Evolutionary conservation across 2,329 filamentous ascomycete species (phyloP).

Genomic region (Aspergillus sp.): DNA sequence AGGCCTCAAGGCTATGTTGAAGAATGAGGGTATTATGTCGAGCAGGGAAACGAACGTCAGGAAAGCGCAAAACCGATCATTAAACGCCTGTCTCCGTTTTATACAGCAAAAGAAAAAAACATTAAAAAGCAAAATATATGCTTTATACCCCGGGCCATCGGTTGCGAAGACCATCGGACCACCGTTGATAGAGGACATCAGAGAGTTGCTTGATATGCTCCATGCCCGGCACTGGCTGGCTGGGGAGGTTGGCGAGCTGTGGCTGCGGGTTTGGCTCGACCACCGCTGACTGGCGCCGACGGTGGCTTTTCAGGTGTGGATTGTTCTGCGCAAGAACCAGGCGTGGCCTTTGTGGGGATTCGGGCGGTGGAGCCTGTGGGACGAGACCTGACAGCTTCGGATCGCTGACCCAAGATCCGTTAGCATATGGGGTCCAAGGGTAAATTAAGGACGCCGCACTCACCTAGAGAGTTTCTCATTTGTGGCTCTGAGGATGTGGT

Average conservation of each 20-base stretch:
- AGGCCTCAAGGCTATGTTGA: background rate
- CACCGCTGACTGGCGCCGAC: constrained; percentile 58
- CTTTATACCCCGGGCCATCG: constrained; percentile 57
- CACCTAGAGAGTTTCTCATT: constrained; percentile 66
- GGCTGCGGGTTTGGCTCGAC: constrained; percentile 39
- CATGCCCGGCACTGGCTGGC: constrained; percentile 69
- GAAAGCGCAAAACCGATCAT: constrained; percentile 19
- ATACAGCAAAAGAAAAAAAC: constrained; percentile 31
- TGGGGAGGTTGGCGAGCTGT: constrained; percentile 52
- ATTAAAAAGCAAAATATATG: constrained; percentile 7
- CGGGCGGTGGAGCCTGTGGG: constrained; percentile 35
- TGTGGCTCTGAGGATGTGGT: constrained; percentile 76
- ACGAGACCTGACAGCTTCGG: constrained; percentile 41
- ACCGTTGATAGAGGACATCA: constrained; percentile 86
- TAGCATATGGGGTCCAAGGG: constrained; percentile 1
- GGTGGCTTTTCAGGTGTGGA: constrained; percentile 78
- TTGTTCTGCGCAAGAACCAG: constrained; percentile 78
- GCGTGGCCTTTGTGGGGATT: constrained; percentile 57
- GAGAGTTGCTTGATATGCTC: constrained; percentile 88
- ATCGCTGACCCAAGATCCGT: constrained; percentile 29
- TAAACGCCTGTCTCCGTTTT: constrained; percentile 28
- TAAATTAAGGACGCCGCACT: constrained; percentile 12
- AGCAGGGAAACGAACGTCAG: constrained; percentile 12
- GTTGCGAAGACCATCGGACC: constrained; percentile 78
- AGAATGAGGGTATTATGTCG: constrained; percentile 13